Conservation (phyloP, 1,284 basidiomycete species). For the Puccinia polysora region DNA sequence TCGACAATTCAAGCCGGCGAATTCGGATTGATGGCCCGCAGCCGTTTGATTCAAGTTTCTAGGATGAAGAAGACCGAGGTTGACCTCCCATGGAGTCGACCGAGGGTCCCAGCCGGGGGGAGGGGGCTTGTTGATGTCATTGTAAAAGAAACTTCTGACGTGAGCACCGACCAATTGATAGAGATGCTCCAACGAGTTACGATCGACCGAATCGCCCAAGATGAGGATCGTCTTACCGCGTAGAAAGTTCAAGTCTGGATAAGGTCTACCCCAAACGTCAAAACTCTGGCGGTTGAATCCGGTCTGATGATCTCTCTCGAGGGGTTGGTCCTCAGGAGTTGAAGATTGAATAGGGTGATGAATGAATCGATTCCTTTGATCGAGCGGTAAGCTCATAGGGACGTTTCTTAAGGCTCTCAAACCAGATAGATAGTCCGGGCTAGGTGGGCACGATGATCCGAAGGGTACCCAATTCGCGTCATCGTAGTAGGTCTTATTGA, state of each 20-base stretch:
- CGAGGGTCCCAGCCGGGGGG: conserved; percentile 12
- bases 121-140: conserved; percentile 9
- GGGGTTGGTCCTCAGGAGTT: background rate
- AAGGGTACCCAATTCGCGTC: conserved; percentile 47
- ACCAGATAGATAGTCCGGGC: conserved; percentile 48
- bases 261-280: conserved; percentile 20
- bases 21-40: conserved; percentile 44
- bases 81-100: conserved; percentile 28
- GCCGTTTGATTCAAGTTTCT: background rate
- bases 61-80: conserved; percentile 33
- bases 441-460: conserved; percentile 46
- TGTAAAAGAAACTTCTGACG: conserved; percentile 2
- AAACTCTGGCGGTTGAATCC: background rate
- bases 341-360: background rate
- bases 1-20: conserved; percentile 46
- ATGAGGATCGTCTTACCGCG: conserved; percentile 49
- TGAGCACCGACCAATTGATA: conserved; percentile 44
- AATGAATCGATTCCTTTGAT: background rate
- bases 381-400: background rate
- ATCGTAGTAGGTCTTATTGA: conserved; percentile 44
- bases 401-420: conserved; percentile 41
- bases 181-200: conserved; percentile 49
- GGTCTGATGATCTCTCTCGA: background rate
- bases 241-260: conserved; percentile 46
- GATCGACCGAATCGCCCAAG: conserved; percentile 50